These are phyloP conservation scores for Cerrena zonata DNA, from an alignment of 1,284 basidiomycete genomes.

Conservation along the genomic window DNA sequence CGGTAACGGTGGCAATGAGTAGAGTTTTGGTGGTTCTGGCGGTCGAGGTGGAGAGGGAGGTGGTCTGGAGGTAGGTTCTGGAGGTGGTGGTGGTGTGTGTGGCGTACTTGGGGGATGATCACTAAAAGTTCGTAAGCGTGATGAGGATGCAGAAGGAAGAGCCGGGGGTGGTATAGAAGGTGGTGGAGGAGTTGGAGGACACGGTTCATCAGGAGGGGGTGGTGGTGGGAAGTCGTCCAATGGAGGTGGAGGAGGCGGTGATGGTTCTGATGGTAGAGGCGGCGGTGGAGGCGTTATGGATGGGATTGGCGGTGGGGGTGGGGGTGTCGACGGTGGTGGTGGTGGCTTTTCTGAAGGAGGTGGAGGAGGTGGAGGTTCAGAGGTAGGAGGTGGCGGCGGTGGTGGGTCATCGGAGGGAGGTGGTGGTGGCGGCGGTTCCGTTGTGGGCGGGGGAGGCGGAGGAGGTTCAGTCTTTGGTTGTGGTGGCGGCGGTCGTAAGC, in stretches of 20 bases:
- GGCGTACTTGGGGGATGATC: background rate
- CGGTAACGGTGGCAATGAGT: constrained; percentile 35
- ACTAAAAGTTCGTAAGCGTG: too few relatives aligned
- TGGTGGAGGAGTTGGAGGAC: constrained; percentile 15
- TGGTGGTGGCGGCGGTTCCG: constrained; percentile 19
- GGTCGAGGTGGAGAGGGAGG: constrained; percentile 19
- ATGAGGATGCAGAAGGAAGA: too few relatives aligned
- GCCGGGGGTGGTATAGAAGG: constrained; percentile 11
- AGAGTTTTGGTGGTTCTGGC: constrained; percentile 23
- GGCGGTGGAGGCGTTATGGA: constrained; percentile 13
- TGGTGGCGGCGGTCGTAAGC: constrained; percentile 23
- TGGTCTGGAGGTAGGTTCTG: constrained; percentile 13
- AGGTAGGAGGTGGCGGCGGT: constrained; percentile 17
- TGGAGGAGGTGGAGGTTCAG: constrained; percentile 15
- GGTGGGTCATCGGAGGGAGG: constrained; percentile 16
- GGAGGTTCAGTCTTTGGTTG: constrained; percentile 20
- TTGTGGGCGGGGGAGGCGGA: constrained; percentile 22
- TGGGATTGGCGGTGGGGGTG: constrained; percentile 10
- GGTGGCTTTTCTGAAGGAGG: constrained; percentile 6
- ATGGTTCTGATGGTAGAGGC: constrained; percentile 10
- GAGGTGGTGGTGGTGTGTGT: constrained; percentile 16
- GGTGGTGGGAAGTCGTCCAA: constrained; percentile 21
- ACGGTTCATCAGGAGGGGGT: constrained; percentile 19
- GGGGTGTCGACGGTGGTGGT: constrained; percentile 10
- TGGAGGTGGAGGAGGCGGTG: constrained; percentile 14